Evolutionary conservation across 331 rosid species (phyloP).

Genomic region (Dryas integrifolia): DNA sequence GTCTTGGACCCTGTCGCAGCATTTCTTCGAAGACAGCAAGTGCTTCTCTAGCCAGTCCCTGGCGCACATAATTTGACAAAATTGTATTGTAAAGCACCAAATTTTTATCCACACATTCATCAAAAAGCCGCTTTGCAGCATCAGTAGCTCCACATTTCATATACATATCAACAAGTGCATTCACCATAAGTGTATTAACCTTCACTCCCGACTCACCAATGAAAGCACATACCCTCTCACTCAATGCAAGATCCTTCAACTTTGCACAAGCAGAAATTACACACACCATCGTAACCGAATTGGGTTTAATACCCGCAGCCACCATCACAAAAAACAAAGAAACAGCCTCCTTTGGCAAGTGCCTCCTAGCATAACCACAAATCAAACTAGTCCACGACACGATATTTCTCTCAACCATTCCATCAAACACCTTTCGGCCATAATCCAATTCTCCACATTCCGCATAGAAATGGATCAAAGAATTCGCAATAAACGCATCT

Average conservation of each 20-base stretch:
- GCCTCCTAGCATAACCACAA: slow-evolving; percentile 61
- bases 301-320: slow-evolving; percentile 47
- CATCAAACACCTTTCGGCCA: slow-evolving; percentile 69
- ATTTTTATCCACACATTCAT: slow-evolving; percentile 43
- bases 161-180: slow-evolving; percentile 75
- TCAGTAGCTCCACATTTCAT: slow-evolving; percentile 66
- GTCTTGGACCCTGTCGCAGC: slow-evolving; percentile 46
- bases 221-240: slow-evolving; percentile 44
- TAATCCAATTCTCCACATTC: slow-evolving; percentile 51
- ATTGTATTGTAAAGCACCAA: slow-evolving; percentile 75
- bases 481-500: slow-evolving; percentile 62
- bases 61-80: slow-evolving; percentile 67
- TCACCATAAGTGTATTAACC: slow-evolving; percentile 50
- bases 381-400: slow-evolving; percentile 92
- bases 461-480: slow-evolving; percentile 62
- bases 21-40: slow-evolving; percentile 44
- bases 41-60: slow-evolving; percentile 49
- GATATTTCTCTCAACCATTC: slow-evolving; percentile 71
- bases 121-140: slow-evolving; percentile 44
- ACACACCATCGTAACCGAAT: slow-evolving; percentile 65
- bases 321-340: slow-evolving; percentile 74
- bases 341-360: slow-evolving; percentile 52
- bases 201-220: slow-evolving; percentile 47
- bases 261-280: slow-evolving; percentile 77
- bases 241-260: slow-evolving; percentile 64